Base-by-base conservation (phyloP, 257 asterid species). In the Verbena officinalis region DNA sequence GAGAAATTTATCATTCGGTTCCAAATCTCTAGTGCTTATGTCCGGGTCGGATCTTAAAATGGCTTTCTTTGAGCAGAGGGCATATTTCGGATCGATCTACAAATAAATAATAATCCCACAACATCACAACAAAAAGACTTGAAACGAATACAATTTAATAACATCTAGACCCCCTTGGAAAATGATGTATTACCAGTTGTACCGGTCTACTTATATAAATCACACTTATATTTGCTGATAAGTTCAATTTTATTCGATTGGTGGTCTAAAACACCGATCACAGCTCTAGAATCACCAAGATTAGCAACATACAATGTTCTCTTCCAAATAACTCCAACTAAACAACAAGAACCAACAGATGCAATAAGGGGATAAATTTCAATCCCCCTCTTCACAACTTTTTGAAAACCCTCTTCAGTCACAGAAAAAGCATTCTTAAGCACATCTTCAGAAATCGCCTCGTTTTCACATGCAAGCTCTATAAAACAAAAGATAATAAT, bases 241-340 rank as follows among this genome's bases (percentile, higher is more conserved):
- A 2, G 96, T 90, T 62, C 54, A 17, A 87, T 72, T 57, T 54
- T 72, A 56, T 82, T 75, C 1, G 77, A 73, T 16, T 73, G 70
- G 64, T 73, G 70, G 64, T 73, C 80, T 23, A 65, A 56, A 65
- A 45, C 65, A 61, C 94, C 98, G 36, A 91, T 42, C 9, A 89
- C 95, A 13, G 96, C 96, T 74, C 95, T 74, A 3, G 95, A 91
- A 72, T 89, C 95, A 15, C 98, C 98, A 31, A 91, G 69, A 71
- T 91, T 88, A 56, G 95, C 96, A 62, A 89, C 53, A 64, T 69
- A 81, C 30, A 91, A 48, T 5, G 72, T 75, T 21, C 79, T 65
- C 34, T 73, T 68, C 86, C 87, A 81, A 44, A 91, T 83, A 21
- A 89, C 83, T 39, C 89, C 98, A 34, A 91, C 95, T 43, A 91